phyloP scores from a whole-genome alignment of 1,284 basidiomycete species.

The Sanghuangporus baumii region DNA sequence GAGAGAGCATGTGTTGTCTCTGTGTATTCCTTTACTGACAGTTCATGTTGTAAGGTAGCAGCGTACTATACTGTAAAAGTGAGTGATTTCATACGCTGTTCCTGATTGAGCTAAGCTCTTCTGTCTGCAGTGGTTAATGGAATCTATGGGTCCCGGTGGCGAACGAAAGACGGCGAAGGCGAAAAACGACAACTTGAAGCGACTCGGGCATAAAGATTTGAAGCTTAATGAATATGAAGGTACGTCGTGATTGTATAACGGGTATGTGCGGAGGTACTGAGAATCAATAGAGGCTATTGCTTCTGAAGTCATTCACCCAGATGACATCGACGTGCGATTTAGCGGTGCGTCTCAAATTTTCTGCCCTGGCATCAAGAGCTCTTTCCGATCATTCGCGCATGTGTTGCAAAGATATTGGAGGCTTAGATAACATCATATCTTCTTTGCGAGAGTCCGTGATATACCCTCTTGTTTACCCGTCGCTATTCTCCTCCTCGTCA shows the following conservation, averaged over 20 bases:
- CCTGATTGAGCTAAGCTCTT: background rate
- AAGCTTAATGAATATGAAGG: slow-evolving; percentile 79
- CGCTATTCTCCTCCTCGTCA: slow-evolving; percentile 75
- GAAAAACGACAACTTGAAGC: slow-evolving; percentile 70
- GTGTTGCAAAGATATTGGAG: slow-evolving; percentile 73
- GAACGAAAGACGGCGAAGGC: slow-evolving; percentile 55
- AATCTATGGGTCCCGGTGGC: slow-evolving; percentile 43
- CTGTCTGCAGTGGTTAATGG: slow-evolving; percentile 38
- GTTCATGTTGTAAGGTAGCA: slow-evolving; percentile 33
- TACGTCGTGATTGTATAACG: slow-evolving; percentile 31
- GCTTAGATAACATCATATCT: slow-evolving; percentile 88
- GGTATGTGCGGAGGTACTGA: background rate
- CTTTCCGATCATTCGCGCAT: background rate
- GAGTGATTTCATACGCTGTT: slow-evolving; percentile 21
- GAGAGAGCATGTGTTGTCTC: slow-evolving; percentile 25
- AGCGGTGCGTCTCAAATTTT: slow-evolving; percentile 42
- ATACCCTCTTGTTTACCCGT: slow-evolving; percentile 90
- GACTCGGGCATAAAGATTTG: slow-evolving; percentile 65
- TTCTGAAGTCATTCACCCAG: slow-evolving; percentile 80
- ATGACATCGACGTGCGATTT: slow-evolving; percentile 74
- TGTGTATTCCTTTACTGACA: background rate
- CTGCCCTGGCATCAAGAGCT: background rate
- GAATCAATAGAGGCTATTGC: slow-evolving; percentile 63
- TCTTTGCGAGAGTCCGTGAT: slow-evolving; percentile 95
- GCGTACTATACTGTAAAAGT: slow-evolving; percentile 46